phyloP scores from a whole-genome alignment of 106 monocot species.

The Phalaenopsis equestris region DNA sequence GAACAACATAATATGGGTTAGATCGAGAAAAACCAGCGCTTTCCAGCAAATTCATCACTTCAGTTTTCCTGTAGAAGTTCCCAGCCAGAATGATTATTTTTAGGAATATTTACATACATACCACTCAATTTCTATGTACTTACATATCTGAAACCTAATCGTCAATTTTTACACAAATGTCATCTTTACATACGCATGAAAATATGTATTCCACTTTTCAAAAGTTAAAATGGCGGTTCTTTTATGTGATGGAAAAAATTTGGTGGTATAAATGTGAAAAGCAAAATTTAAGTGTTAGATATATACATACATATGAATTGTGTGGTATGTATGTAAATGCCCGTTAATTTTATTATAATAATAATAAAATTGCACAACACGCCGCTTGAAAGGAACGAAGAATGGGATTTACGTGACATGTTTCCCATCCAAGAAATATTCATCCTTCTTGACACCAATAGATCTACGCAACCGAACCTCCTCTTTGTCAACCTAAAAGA shows the following conservation, averaged over 20 bases:
- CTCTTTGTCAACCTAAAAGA: slow-evolving; percentile 83
- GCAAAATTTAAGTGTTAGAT: no score
- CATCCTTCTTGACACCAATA: slow-evolving; percentile 93
- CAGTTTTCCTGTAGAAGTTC: slow-evolving; percentile 62
- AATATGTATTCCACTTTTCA: no score
- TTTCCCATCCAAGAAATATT: slow-evolving; percentile 96
- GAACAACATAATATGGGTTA: slow-evolving; percentile 99
- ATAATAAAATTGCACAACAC: slow-evolving; percentile 6
- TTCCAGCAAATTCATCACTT: slow-evolving; percentile 98
- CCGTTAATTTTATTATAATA: not conserved
- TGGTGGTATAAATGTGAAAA: no score
- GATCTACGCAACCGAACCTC: slow-evolving; percentile 80
- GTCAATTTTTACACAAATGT: no score
- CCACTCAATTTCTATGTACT: no score
- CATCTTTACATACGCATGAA: no score
- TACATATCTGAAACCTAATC: no score
- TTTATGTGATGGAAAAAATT: no score
- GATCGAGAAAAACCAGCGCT: slow-evolving; percentile 99
- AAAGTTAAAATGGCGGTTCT: no score
- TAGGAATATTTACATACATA: no score
- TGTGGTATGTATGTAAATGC: no score
- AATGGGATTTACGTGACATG: slow-evolving; percentile 70
- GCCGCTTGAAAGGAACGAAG: not conserved
- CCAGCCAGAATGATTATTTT: not conserved
- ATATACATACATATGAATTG: no score